A percentile compares a stretch with the other conserved stretches of the same genome.
Evolutionary conservation across 164 flowering plant genomes (phyloP).

Genomic region (Piper longum): DNA sequence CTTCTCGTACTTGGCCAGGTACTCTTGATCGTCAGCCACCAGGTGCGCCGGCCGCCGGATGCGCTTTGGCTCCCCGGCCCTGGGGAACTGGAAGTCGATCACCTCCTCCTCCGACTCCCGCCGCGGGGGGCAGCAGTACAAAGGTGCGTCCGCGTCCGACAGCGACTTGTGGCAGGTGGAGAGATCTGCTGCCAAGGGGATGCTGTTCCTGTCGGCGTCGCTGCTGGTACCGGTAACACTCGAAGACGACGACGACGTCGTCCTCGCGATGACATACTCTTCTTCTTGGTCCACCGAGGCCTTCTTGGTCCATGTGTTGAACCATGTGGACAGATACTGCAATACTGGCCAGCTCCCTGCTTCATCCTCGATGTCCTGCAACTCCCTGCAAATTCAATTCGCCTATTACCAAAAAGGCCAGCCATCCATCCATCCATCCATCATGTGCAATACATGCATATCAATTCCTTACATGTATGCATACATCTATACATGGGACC

Average conservation of each 20-base stretch:
- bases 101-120: constrained; percentile 13
- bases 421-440: no score
- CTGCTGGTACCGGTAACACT: no score
- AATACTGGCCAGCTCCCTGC: background rate
- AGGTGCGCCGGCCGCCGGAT: constrained; percentile 53
- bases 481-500: no score
- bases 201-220: background rate
- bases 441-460: no score
- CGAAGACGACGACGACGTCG: background rate
- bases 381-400: background rate
- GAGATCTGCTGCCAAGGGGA: constrained; percentile 9
- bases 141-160: constrained; percentile 1
- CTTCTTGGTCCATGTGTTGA: background rate
- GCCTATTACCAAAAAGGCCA: no score
- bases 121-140: constrained; percentile 52
- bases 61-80: constrained; percentile 15
- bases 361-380: background rate
- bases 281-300: background rate
- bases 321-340: background rate
- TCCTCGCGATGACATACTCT: no score
- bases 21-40: constrained; percentile 13
- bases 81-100: constrained; percentile 36
- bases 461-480: no score
- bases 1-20: constrained; percentile 32
- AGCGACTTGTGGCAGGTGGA: constrained; percentile 12